Evolutionary conservation across 2,329 filamentous ascomycete species (phyloP), one percentile per base, ranked within the genome.

Genomic region (Aspergillus sp.): DNA sequence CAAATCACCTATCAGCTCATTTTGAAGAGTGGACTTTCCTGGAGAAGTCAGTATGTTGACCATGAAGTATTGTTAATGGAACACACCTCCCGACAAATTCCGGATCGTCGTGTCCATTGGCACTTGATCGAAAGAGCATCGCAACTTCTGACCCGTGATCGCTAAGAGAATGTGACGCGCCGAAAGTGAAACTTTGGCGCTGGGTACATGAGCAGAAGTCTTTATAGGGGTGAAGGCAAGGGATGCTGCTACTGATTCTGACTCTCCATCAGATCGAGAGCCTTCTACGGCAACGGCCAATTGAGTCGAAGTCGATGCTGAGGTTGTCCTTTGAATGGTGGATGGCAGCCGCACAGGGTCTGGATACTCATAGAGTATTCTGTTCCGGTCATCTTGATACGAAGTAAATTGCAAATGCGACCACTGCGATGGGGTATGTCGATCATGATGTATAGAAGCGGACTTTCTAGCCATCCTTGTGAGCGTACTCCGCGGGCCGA

Each of bases 1-100:
- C 21, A 81, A 70, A 62, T 81, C 78, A 2, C 79, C 79, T 10
- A 77, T 72, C 55, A 81, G 71, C 59, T 81, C 79, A 57, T 81
- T 81, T 58, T 81, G 75, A 2, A 81, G 67, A 1, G 79, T 80
- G 1, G 79, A 81, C 55, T 75, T 73, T 4, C 77, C 75, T 73
- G 52, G 6, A 23, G 9, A 32, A 57, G 60, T 56, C 58, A 60
- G 48, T 54, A 28, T 8, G 30, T n/a, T 15, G 10, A 41, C 17
- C 36, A 32, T 56, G n/a, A n/a, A 17, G 3, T 8, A 12, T 6
- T 21, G 0, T 8, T 5, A 17, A 25, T 12, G 17, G 17, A 23
- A 7, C 61, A 38, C 58, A 66, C 65, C 65, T 41, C 58, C 61
- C 23, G 57, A 70, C 12, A 79, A 67, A 23, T 70, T 65, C 48